Base-by-base conservation (phyloP, 1,139 yeast species). In the Ogataea hybrid region DNA sequence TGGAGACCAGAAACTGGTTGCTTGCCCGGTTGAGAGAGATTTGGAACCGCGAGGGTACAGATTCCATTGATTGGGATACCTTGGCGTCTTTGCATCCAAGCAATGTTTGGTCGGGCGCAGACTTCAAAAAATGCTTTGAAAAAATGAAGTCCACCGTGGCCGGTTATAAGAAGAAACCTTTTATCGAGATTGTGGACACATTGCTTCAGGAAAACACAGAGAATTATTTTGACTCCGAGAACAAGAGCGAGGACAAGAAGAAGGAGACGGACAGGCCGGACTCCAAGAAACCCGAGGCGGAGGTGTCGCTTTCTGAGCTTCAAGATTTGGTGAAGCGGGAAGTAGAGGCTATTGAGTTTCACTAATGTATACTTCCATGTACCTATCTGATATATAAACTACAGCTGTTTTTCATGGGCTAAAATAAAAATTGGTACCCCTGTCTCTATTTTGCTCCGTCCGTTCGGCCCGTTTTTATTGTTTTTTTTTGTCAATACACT, bases 1-100 rank as follows among this genome's bases (percentile, higher is more conserved):
- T 65, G 5, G 67, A 65, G 14, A 80, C 82, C 32, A 73, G 75
- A 51, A 55, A 73, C 32, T 82, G 92, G 85, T 57, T 85, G 37
- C 79, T 48, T 67, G 72, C 47, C 67, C 75, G 51, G 51, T 80
- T 39, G 72, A 73, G 49, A 11, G 46, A 56, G 73, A 74, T 52
- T 56, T 73, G 39, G 76, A 42, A 42, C 30, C 41, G 43, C 5
- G 51, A 46, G 28, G 48, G 49, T 7, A 48, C 70, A 20, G 73
- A 73, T n/a, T 69, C 71, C 32, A 71, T 82, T 7, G 83, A 83
- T 56, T 85, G 94, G 94, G 75, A 77, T 17, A 72, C 72, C 9
- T 53, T 77, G 22, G 77, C 81, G 0, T 57, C 69, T 6, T 49
- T 68, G 20, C 74, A 71, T 48, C 71, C 73, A 14, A 68, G 65